phyloP scores from a whole-genome alignment of 768 basidiomycete species.

The Mycena latifolia region DNA sequence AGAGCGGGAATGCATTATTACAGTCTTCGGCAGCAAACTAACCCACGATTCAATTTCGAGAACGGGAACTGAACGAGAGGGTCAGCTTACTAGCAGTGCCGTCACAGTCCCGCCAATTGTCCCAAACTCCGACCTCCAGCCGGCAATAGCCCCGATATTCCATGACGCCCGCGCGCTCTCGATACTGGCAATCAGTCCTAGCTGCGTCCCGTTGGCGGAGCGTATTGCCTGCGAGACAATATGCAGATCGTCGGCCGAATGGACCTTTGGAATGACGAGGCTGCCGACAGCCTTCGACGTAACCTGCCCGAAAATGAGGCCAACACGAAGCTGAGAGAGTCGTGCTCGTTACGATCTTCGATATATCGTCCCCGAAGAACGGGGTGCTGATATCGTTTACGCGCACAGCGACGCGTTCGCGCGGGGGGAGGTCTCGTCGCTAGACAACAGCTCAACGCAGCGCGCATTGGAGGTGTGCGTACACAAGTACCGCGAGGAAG shows the following conservation, averaged over 20 bases:
- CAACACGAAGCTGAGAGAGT: neutral
- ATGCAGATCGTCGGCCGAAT: constrained; percentile 75
- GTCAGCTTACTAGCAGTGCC: constrained; percentile 72
- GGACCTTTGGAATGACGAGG: constrained; percentile 89
- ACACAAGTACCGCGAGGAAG: constrained; percentile 64
- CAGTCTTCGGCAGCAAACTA: constrained; percentile 98
- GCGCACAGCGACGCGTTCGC: constrained; percentile 74
- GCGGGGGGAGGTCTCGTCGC: constrained; percentile 53
- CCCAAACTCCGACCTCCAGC: constrained; percentile 70
- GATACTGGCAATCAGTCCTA: constrained; percentile 82
- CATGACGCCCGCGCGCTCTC: constrained; percentile 85
- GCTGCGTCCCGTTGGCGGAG: constrained; percentile 44
- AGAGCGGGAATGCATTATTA: constrained; percentile 46
- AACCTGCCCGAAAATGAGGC: constrained; percentile 50
- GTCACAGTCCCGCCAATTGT: constrained; percentile 65
- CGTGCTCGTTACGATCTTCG: constrained; percentile 60
- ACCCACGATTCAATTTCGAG: constrained; percentile 4
- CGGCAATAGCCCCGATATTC: constrained; percentile 77
- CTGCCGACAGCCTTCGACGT: constrained; percentile 63
- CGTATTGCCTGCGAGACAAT: constrained; percentile 65
- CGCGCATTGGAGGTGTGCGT: constrained; percentile 31
- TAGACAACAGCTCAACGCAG: constrained; percentile 22
- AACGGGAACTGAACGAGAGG: neutral
- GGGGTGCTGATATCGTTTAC: constrained; percentile 76
- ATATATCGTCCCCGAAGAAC: constrained; percentile 75